Evolutionary conservation across 2,329 filamentous ascomycete species (phyloP), one percentile per base, ranked within the genome.

Genomic region (Aspergillus viridinutans): DNA sequence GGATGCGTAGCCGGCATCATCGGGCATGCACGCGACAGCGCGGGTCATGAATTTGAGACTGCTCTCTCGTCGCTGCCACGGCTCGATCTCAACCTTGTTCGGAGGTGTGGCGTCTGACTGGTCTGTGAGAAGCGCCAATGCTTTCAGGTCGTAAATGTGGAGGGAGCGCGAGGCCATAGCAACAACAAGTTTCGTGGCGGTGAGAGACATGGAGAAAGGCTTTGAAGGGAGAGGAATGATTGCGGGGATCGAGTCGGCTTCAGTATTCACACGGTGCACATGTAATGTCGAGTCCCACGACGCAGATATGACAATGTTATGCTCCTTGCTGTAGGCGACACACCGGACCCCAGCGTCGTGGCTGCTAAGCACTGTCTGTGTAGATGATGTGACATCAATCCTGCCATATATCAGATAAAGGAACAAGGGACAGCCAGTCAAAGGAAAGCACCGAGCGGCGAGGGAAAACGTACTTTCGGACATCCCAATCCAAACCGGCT

Each of bases 11-110:
- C 94, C 94, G 10, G 89, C 90, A 64, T 97, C 94, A 67, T 94
- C 92, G 14, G 94, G 93, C 94, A 99, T 97, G 74, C 93, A 96
- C 17, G 92, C 87, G 0, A 97, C 90, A 20, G 90, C 90, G 58
- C 94, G 85, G 1, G 93, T 97, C 81, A 97, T 91, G 77, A 96
- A 99, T 73, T 97, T 96, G 69, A 99, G 83, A 26, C 90, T 95
- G 53, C 90, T 96, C 74, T 99, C 94, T 59, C 94, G 86, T 67
- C 90, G 85, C 75, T 99, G 94, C 91, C 91, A 97, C 0, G 93
- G 92, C 70, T 90, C 83, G 53, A 92, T 76, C 21, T 81, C 76
- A 20, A 83, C 71, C 47, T 69, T 71, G 56, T 75, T 77, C 14
- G 73, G 68, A 9, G 68, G 76, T 60, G 69, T 62, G 29, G 64